Evolutionary conservation across 2,329 filamentous ascomycete genomes (phyloP).

Genomic region (Venturia asperata): DNA sequence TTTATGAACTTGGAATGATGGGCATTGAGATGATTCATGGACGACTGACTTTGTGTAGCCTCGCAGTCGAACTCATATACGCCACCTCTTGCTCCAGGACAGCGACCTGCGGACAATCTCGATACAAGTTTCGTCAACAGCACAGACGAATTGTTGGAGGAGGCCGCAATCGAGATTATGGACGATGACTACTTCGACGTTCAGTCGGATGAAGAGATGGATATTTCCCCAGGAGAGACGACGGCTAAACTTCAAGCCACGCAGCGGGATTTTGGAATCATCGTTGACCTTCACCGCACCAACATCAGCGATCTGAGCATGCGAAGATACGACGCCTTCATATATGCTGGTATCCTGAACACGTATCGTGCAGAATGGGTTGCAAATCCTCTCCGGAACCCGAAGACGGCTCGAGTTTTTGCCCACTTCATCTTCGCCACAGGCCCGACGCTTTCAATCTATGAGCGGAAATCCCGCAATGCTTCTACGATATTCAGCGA

Average conservation of each 20-base stretch:
- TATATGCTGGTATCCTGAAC: slow-evolving; percentile 41
- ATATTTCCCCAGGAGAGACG: slow-evolving; percentile 18
- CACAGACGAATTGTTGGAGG: slow-evolving; percentile 28
- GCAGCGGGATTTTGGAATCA: slow-evolving; percentile 31
- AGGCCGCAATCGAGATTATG: slow-evolving; percentile 38
- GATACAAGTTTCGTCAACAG: slow-evolving; percentile 21
- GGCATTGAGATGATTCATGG: neutral
- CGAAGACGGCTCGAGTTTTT: slow-evolving; percentile 74
- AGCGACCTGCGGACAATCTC: slow-evolving; percentile 13
- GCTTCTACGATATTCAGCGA: slow-evolving; percentile 59
- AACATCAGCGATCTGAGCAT: slow-evolving; percentile 32
- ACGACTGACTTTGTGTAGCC: neutral
- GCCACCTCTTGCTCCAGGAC: neutral
- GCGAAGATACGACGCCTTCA: slow-evolving; percentile 40
- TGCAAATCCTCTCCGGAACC: slow-evolving; percentile 65
- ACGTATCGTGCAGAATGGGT: slow-evolving; percentile 41
- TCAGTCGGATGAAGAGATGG: slow-evolving; percentile 41
- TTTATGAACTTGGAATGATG: neutral
- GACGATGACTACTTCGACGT: slow-evolving; percentile 47
- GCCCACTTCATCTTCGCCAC: slow-evolving; percentile 88
- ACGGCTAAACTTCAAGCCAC: neutral
- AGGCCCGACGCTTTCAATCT: slow-evolving; percentile 77
- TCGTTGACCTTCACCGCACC: slow-evolving; percentile 32
- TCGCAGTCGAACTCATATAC: neutral
- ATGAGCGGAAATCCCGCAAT: slow-evolving; percentile 73